Base-by-base conservation (phyloP, 2,329 filamentous ascomycete species). In the Periconia macrospinosa region DNA sequence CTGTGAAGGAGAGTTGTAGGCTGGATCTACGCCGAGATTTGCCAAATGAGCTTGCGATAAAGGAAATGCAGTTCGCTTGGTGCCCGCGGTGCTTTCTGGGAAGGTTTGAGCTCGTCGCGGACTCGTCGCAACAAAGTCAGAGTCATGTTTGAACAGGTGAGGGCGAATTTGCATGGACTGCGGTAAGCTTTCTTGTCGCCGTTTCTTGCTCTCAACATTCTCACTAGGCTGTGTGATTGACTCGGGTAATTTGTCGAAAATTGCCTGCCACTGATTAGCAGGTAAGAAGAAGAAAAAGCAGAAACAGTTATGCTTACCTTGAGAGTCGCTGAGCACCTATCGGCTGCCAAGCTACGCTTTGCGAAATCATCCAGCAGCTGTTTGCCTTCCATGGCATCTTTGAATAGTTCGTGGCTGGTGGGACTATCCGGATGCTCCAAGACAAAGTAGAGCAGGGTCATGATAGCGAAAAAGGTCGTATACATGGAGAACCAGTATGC, bases 401-500 rank as follows among this genome's bases (percentile, higher is more conserved):
- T 87, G 55, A 97, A 78, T 19, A 97, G 88, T 57, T 96, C 92
- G 48, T 88, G 82, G 6, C 88, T 87, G 1, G 87, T 89, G 3
- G 83, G 77, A 65, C 89, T 91, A 55, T 90, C 85, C 1, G 89
- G 88, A 59, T 93, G 93, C 69, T 93, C 90, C 14, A 91, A 78
- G 1, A 89, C 88, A 67, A 89, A 93, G 67, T 91, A 94, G 1
- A 93, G 80, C 44, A 94, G 78, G 0, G 90, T 90, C 30, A 94
- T 78, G 30, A 93, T 88, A 14, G 89, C 87, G 68, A 92, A 92
- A 75, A 91, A 92, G 15, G 90, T 88, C 2, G 89, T 91, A 68
- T 91, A 93, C 68, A 93, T 85, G 61, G 90, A 89, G 67, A 93
- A 93, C 90, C 90, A 94, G 72, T 91, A 92, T 0, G 90, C 88